Evolutionary conservation across 306 rosid species (phyloP), one percentile per base, ranked within the genome.

Genomic region (Rubus idaeus): DNA sequence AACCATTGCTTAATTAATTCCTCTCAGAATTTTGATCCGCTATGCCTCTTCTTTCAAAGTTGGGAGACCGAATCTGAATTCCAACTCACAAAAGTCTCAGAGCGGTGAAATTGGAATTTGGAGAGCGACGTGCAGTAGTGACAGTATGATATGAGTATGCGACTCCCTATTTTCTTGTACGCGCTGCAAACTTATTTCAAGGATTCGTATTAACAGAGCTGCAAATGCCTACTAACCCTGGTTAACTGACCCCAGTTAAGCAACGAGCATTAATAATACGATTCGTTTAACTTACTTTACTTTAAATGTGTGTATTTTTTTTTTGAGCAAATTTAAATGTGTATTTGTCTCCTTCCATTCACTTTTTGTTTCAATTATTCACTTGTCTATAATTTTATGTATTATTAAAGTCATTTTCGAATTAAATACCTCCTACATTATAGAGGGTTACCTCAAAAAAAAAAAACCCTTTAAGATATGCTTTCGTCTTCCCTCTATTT

Each of bases 231-330:
- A 55, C 18, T n/a, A 68, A 61, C 85, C 68, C 6, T 51, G 82
- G 82, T 70, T 78, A 66, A 46, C 52, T 77, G 51, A 64, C 76
- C 39, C 44, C 37, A 11, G 76, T 74, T 73, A 55, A 56, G 53
- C 20, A 11, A 12, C 21, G 9, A 5, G n/a, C 30, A 26, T 77
- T 71, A 49, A 10, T 26, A 60, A 23, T 60, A 26, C 35, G 13
- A 23, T 60, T 30, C 41, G 40, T 56, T 3, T 20, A 56, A n/a
- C 17, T 6, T 56, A 56, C 62, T 56, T 65, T 0, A 39, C 51
- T 47, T 47, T 47, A 14, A 47, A 52, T 18, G 35, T 20, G 62
- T 21, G n/a, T n/a, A n/a, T 23, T 23, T 23, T 23, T 23, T 23
- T 56, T 55, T 55, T 18, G 20, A 1, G 30, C n/a, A 56, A 56